Percentiles rank a stretch among this genome's conserved stretches.
These are phyloP conservation scores for Stachybotrys chartarum DNA, from an alignment of 2,329 filamentous ascomycete genomes.

Conservation along the genomic window DNA sequence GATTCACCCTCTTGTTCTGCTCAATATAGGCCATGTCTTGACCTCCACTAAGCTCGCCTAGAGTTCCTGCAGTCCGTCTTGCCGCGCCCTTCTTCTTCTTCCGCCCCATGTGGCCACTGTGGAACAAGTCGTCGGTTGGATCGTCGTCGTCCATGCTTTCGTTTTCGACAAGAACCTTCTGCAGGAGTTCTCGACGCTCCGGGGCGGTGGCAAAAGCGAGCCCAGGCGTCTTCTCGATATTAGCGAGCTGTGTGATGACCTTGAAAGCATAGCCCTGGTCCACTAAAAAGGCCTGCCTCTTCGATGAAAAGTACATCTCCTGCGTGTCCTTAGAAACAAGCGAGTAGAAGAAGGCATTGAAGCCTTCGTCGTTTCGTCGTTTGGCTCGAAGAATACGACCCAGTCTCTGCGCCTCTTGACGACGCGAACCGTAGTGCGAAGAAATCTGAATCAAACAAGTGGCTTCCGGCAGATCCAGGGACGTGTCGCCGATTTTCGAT, in stretches of 20 bases:
- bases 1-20: slow-evolving; percentile 66
- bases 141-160: slow-evolving; percentile 69
- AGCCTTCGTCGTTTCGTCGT: slow-evolving; percentile 92
- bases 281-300: slow-evolving; percentile 92
- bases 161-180: slow-evolving; percentile 83
- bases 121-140: slow-evolving; percentile 39
- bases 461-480: slow-evolving; percentile 92
- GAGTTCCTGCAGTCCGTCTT: slow-evolving; percentile 73
- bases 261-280: slow-evolving; percentile 99
- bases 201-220: slow-evolving; percentile 73
- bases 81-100: slow-evolving; percentile 51
- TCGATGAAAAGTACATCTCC: slow-evolving; percentile 97
- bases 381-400: slow-evolving; percentile 93
- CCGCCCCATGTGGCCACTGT: slow-evolving; percentile 37
- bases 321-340: slow-evolving; percentile 95
- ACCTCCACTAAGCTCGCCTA: slow-evolving; percentile 82
- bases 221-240: slow-evolving; percentile 75
- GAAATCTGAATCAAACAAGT: slow-evolving; percentile 97
- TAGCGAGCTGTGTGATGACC: slow-evolving; percentile 91
- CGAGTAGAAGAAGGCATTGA: slow-evolving; percentile 98
- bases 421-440: slow-evolving; percentile 91
- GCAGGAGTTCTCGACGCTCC: slow-evolving; percentile 78
- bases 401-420: slow-evolving; percentile 90
- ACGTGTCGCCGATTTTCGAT: slow-evolving; percentile 96
- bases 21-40: slow-evolving; percentile 97